Evolutionary conservation across 2,329 filamentous ascomycete genomes (phyloP).

Genomic region (Hymenoscyphus fraxineus): DNA sequence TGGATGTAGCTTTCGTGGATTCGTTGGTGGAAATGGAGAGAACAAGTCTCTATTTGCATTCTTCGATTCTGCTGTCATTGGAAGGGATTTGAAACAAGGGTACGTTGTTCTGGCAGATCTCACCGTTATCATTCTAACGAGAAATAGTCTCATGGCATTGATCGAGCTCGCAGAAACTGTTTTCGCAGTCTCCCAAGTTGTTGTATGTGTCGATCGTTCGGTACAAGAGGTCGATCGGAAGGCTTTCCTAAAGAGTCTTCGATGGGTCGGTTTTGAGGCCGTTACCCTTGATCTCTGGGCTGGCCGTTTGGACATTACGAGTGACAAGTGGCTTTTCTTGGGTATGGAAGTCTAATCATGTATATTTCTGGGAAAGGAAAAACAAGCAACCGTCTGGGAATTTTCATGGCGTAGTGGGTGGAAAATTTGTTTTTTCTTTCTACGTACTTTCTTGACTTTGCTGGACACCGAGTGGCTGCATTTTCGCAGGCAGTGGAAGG

Average conservation of each 20-base stretch:
- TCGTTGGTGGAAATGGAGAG: conserved; percentile 66
- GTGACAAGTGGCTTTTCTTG: conserved; percentile 79
- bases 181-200: conserved; percentile 71
- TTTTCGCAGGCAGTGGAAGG: neutral
- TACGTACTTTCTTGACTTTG: neutral
- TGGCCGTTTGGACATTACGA: conserved; percentile 60
- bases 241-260: conserved; percentile 73
- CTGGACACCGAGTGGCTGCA: neutral
- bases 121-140: conserved; percentile 31
- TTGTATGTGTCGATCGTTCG: conserved; percentile 75
- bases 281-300: conserved; percentile 77
- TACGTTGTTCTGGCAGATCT: conserved; percentile 44
- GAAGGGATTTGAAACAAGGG: conserved; percentile 81
- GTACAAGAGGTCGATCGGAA: conserved; percentile 60
- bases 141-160: conserved; percentile 72
- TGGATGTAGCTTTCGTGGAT: conserved; percentile 80
- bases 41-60: conserved; percentile 82
- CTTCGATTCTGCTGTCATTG: conserved; percentile 71
- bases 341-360: conserved; percentile 72
- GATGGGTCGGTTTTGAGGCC: conserved; percentile 90
- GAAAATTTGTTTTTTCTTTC: neutral
- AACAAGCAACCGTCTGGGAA: neutral
- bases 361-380: conserved; percentile 7
- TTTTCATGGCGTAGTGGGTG: conserved; percentile 5
- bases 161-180: conserved; percentile 81